Evolutionary conservation across 2,329 filamentous ascomycete species (phyloP), one percentile per base, ranked within the genome.

Genomic region (Aphanocladium album): DNA sequence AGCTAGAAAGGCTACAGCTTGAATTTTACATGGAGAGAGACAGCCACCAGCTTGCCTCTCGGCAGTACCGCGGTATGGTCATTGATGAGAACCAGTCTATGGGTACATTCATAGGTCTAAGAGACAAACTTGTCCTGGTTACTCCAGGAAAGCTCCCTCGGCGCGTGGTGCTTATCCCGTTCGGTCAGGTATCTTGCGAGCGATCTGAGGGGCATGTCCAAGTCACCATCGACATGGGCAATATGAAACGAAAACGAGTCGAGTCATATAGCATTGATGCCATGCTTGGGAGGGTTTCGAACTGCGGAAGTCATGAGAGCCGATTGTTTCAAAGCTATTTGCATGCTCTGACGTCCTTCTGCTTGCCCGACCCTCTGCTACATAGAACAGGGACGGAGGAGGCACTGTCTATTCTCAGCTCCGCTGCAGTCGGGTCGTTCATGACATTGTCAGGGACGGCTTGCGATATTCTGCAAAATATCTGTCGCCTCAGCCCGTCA

Each of bases 341-440:
- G 0, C 82, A 86, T 64, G 81, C 79, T 0, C 54, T 83, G 0
- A 86, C 83, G 0, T 80, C 82, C 0, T 73, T 76, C 52, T 80
- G 73, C 39, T 68, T 83, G 0, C 76, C 78, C 0, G 83, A 86
- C 64, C 69, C 69, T 0, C 30, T 52, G 17, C 14, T 21, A 12
- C 50, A 21, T 12, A 23, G n/a, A 39, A 52, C 50, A 21, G 50
- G 57, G 65, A 0, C 68, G 70, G 5, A 85, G 81, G 0, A 79
- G 47, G 79, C 82, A 0, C 64, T 85, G 0, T 63, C 66, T 0
- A 79, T 82, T 2, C 66, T 86, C 1, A 59, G 60, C 2, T 80
- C 78, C 0, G 79, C 79, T 0, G 74, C 80, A 0, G 70, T 83
- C 9, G 14, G n/a, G n/a, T 52, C 50, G 7, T 35, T 52, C 30